These are phyloP conservation scores for Dendrobium huoshanense DNA, from an alignment of 106 monocot species.

Conservation along the genomic window DNA sequence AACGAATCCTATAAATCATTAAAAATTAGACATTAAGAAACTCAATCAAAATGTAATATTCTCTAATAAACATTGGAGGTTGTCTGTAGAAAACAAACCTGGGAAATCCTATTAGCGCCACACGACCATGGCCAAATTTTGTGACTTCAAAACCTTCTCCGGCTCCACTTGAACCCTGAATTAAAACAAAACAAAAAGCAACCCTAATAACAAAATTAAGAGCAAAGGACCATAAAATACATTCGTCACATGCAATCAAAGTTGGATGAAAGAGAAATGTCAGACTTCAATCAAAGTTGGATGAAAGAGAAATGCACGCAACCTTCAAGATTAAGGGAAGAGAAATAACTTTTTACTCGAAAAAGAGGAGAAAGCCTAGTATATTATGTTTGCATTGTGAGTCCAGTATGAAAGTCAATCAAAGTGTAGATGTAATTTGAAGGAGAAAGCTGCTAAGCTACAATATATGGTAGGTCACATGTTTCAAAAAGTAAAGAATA, in stretches of 20 bases:
- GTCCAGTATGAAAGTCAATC: background rate
- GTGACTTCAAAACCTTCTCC: constrained; percentile 99
- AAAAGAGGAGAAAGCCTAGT: background rate
- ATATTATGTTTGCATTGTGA: background rate
- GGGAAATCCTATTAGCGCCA: constrained; percentile 98
- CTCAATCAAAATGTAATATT: background rate
- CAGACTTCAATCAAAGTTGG: background rate
- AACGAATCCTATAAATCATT: background rate
- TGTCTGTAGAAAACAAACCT: constrained; percentile 41
- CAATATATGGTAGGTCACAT: background rate
- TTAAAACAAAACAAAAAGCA: constrained; percentile 7
- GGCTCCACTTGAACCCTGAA: constrained; percentile 90
- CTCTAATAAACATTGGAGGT: background rate
- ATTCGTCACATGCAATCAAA: background rate
- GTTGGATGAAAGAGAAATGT: background rate
- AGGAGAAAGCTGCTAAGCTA: background rate
- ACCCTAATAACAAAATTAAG: background rate
- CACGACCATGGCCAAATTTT: constrained; percentile 99
- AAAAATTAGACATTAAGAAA: background rate
- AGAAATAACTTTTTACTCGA: background rate
- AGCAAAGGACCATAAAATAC: background rate
- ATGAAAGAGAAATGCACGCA: background rate
- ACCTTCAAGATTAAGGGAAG: background rate
- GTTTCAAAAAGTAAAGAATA: background rate
- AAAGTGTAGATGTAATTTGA: background rate